Conservation (phyloP, 768 basidiomycete species). For the Vararia minispora region DNA sequence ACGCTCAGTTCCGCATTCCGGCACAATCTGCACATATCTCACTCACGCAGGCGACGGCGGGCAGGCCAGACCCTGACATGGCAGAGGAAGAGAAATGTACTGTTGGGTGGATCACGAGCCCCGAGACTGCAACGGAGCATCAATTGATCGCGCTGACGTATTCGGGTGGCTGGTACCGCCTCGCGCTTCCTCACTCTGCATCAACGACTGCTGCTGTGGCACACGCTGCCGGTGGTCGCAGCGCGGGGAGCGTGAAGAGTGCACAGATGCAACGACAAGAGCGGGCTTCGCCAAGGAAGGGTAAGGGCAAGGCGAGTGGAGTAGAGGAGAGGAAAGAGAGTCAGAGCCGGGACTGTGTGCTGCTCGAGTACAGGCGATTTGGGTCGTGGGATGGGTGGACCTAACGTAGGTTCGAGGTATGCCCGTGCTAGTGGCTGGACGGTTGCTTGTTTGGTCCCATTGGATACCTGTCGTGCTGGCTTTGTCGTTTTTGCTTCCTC, state of each 20-base stretch:
- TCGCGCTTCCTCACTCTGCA: conserved; percentile 43
- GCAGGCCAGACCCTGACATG: conserved; percentile 44
- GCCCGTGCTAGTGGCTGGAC: no score
- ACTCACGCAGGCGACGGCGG: conserved; percentile 51
- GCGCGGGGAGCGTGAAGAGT: conserved; percentile 31
- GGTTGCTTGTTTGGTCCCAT: no score
- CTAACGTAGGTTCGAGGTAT: no score
- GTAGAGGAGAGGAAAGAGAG: conserved; percentile 46
- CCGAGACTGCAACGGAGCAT: conserved; percentile 35
- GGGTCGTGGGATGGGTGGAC: conserved; percentile 87
- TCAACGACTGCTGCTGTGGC: conserved; percentile 14
- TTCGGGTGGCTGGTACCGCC: conserved; percentile 86
- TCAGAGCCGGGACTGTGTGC: conserved; percentile 51
- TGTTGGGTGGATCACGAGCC: conserved; percentile 72
- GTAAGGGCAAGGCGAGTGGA: conserved; percentile 54
- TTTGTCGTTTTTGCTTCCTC: no score
- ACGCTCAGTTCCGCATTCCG: conserved; percentile 86
- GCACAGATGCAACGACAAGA: conserved; percentile 25
- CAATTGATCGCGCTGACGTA: conserved; percentile 83
- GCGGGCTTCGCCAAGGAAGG: conserved; percentile 45
- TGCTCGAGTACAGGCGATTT: conserved; percentile 72
- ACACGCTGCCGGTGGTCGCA: no score
- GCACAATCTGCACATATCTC: conserved; percentile 76
- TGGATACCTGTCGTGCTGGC: no score
- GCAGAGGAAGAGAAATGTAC: conserved; percentile 78